A percentile compares a stretch with the other conserved stretches of the same genome.
These are phyloP conservation scores for Sistotremastrum niveocremeum DNA, from an alignment of 768 basidiomycete genomes.

Conservation along the genomic window DNA sequence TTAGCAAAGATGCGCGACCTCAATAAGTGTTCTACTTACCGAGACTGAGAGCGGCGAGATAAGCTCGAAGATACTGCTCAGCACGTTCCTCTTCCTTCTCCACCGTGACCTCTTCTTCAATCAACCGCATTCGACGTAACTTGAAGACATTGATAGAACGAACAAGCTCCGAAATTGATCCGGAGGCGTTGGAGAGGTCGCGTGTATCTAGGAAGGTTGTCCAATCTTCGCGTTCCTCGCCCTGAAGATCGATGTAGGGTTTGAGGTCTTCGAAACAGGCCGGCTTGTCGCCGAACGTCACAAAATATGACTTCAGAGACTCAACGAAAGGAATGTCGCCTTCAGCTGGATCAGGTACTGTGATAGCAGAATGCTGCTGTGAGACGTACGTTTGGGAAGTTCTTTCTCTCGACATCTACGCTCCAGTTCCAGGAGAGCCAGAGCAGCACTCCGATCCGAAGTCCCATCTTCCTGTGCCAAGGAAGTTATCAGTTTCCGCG, in stretches of 20 bases:
- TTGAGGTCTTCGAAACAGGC: slow-evolving; percentile 82
- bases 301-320: slow-evolving; percentile 56
- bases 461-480: slow-evolving; percentile 53
- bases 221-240: slow-evolving; percentile 36
- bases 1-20: neutral
- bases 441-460: slow-evolving; percentile 58
- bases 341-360: slow-evolving; percentile 31
- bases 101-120: slow-evolving; percentile 32
- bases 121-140: slow-evolving; percentile 49
- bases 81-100: slow-evolving; percentile 44
- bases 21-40: slow-evolving; percentile 16
- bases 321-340: slow-evolving; percentile 11
- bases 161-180: slow-evolving; percentile 32
- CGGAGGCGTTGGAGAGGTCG: slow-evolving; percentile 36
- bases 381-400: slow-evolving; percentile 31
- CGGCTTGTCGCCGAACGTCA: slow-evolving; percentile 61
- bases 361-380: slow-evolving; percentile 1
- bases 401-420: slow-evolving; percentile 36
- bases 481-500: slow-evolving; percentile 37
- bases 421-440: slow-evolving; percentile 70
- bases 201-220: slow-evolving; percentile 33
- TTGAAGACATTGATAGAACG: slow-evolving; percentile 65
- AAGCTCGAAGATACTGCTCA: slow-evolving; percentile 40
- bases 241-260: slow-evolving; percentile 44
- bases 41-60: slow-evolving; percentile 52